Conservation (phyloP, 2,329 filamentous ascomycete genomes). For the Grosmannia penicillata region DNA sequence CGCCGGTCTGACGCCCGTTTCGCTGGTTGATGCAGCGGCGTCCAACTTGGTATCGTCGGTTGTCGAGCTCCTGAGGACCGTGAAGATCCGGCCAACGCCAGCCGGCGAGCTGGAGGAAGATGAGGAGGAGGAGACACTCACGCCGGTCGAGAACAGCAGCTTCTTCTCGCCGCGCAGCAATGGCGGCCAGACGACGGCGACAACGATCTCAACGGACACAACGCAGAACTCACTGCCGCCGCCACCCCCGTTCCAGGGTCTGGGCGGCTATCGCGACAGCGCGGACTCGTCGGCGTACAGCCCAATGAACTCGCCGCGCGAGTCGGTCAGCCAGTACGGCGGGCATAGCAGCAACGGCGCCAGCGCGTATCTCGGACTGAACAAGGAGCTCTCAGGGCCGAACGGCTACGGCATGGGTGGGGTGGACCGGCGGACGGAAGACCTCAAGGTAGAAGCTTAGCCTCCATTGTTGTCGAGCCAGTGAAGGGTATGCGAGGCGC, state of each 20-base stretch:
- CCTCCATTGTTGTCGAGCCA: no score
- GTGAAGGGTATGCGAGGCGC: no score
- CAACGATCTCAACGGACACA: conserved; percentile 14
- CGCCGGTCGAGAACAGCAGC: conserved; percentile 50
- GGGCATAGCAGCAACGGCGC: no score
- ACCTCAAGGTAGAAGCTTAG: conserved; percentile 37
- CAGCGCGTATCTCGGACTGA: conserved; percentile 16
- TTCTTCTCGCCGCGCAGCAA: conserved; percentile 49
- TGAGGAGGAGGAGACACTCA: conserved; percentile 42
- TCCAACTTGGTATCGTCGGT: conserved; percentile 77
- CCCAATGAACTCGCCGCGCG: conserved; percentile 52
- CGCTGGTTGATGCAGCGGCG: conserved; percentile 80
- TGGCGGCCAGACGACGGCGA: conserved; percentile 17
- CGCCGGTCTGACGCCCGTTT: conserved; percentile 80
- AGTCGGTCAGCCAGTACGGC: conserved; percentile 31
- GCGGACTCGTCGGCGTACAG: conserved; percentile 62
- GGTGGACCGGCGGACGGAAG: conserved; percentile 28
- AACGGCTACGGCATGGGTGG: conserved; percentile 22
- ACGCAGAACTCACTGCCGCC: conserved; percentile 29
- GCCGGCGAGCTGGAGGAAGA: conserved; percentile 64
- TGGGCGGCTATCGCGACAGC: conserved; percentile 42
- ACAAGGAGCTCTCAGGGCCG: conserved; percentile 20
- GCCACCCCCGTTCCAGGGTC: conserved; percentile 42
- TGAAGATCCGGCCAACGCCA: conserved; percentile 70
- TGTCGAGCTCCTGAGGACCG: conserved; percentile 68